These are phyloP conservation scores for Pichia kudriavzevii DNA, from an alignment of 1,139 yeast genomes.

Conservation along the genomic window DNA sequence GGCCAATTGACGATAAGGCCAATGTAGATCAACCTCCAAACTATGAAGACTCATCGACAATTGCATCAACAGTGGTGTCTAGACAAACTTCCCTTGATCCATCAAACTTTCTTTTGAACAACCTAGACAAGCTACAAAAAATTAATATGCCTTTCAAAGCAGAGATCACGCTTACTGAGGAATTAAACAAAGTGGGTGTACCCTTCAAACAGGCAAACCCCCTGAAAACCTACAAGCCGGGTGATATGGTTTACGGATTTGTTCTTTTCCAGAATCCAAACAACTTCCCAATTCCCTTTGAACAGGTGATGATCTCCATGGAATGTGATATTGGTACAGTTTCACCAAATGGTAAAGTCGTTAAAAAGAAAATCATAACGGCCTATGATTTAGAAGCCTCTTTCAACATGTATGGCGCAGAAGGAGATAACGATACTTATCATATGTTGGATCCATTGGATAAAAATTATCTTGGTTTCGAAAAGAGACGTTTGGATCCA, in stretches of 20 bases:
- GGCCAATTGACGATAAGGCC: slow-evolving; percentile 25
- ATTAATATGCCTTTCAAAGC: slow-evolving; percentile 13
- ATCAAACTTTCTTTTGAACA: slow-evolving; percentile 29
- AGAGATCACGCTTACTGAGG: slow-evolving; percentile 5
- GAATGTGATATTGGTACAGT: slow-evolving; percentile 35
- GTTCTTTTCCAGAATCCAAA: slow-evolving; percentile 40
- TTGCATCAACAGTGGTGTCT: slow-evolving; percentile 1
- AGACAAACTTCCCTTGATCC: slow-evolving; percentile 10
- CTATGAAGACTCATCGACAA: slow-evolving; percentile 15
- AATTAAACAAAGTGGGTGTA: background rate
- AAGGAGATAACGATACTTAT: slow-evolving; percentile 17
- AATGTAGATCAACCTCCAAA: slow-evolving; percentile 15
- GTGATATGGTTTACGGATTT: slow-evolving; percentile 48
- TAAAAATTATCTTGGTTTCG: slow-evolving; percentile 42
- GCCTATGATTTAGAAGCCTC: slow-evolving; percentile 37
- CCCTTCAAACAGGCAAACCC: slow-evolving; percentile 3
- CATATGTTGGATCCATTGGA: slow-evolving; percentile 28
- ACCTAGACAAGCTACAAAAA: slow-evolving; percentile 29
- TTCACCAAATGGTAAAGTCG: background rate
- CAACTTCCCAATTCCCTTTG: slow-evolving; percentile 36
- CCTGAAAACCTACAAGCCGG: slow-evolving; percentile 34
- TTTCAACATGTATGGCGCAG: slow-evolving; percentile 26
- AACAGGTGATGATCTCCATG: slow-evolving; percentile 49
- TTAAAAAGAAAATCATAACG: slow-evolving; percentile 1
- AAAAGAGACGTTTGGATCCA: slow-evolving; percentile 5